Evolutionary conservation across 352 stramenopile species (phyloP), one percentile per base, ranked within the genome.

Genomic region (Phytophthora chlamydospora): DNA sequence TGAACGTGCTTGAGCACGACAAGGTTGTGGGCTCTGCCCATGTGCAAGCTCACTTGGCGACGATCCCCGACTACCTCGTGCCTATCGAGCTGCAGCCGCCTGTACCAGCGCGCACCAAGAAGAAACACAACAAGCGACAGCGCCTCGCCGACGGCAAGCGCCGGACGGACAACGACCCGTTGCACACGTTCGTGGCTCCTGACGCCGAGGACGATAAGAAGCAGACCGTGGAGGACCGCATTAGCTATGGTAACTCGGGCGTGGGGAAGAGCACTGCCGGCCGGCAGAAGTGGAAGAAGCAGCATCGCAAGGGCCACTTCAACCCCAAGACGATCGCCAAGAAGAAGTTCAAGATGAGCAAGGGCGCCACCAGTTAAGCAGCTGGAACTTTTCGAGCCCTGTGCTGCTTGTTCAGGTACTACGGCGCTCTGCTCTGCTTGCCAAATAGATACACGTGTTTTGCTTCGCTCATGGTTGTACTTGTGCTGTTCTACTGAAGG

Each of bases 21-120:
- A 96, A 97, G 69, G 80, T 94, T 12, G 96, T 98, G 31, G 91
- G 98, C 17, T 92, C 96, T 39, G 91, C 92, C 19, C 91, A 85
- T 50, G 88, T 99, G 35, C 96, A 99, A 73, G 82, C 96, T 53
- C 97, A 99, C 70, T 65, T 99, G 44, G 86, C 77, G 11, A 96
- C 85, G 13, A 90, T 99, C 62, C 98, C 98, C 27, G 93, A 98
- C 58, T 99, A 99, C 71, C 86, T 99, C 49, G 80, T 99, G 29
- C 97, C 98, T n/a, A 71, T 95, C 39, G 93, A 96, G 42, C 89
- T 99, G 62, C 88, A 98, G 71, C 90, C 73, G 59, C 92, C 72
- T 34, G 65, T 89, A 75, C 81, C 89, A 41, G 57, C 75, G 62
- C 86, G 89, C 49, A 75, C 52, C 17, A 77, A 77, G 48, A 89